These are phyloP conservation scores for Solanum habrochaites DNA, from an alignment of 257 asterid species.

Conservation along the genomic window DNA sequence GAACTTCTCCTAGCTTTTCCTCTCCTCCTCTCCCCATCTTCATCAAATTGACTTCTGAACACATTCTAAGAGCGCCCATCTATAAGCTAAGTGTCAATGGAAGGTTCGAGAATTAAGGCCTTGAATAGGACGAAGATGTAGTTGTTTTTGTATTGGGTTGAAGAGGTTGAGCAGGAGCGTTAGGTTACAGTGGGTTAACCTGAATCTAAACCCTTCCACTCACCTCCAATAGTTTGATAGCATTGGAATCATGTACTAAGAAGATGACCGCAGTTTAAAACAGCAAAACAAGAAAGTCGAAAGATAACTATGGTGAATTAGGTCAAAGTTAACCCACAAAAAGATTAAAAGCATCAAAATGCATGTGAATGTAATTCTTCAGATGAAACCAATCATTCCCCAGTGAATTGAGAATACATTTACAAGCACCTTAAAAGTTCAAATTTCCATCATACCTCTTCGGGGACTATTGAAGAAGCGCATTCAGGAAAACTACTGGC, in stretches of 20 bases:
- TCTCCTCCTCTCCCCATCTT: neutral
- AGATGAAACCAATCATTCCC: neutral
- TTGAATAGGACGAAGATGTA: neutral
- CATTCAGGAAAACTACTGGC: slow-evolving; percentile 98
- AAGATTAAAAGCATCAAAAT: neutral
- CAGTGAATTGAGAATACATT: neutral
- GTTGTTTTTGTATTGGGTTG: neutral
- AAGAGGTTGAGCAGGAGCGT: neutral
- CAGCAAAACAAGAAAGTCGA: neutral
- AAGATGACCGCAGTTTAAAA: neutral
- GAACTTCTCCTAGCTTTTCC: neutral
- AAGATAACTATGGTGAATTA: neutral
- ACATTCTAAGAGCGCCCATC: neutral
- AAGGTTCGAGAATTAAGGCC: neutral
- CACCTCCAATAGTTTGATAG: neutral
- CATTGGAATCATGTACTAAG: neutral
- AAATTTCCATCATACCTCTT: slow-evolving; percentile 53
- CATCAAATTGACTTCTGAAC: neutral
- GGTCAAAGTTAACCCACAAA: neutral
- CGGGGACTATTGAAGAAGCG: slow-evolving; percentile 82
- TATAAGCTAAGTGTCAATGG: neutral
- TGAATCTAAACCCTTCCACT: neutral
- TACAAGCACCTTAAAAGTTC: neutral
- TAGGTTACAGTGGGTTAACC: neutral
- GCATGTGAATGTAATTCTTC: neutral